Base-by-base conservation (phyloP, 306 rosid species). In the Delonix regia region DNA sequence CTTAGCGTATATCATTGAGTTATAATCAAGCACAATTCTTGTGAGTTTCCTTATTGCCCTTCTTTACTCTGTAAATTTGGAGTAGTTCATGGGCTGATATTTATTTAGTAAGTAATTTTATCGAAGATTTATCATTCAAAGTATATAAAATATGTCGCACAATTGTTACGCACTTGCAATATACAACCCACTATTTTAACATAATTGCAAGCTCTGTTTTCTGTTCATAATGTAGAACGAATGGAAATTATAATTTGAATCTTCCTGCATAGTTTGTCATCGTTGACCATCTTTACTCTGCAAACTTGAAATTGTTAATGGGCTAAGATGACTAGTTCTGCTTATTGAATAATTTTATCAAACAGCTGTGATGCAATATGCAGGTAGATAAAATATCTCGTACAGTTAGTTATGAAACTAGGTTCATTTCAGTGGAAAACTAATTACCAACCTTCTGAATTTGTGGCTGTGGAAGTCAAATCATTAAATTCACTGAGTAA, bases 221-320 rank as follows among this genome's bases (percentile, higher is more conserved):
- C 39, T 64, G 45, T 49, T 14, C 16, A 53, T 72, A 82, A 80
- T 76, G 70, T 66, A 73, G 27, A 84, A 16, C 24, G 8, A 33
- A 74, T 79, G 78, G 42, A 5, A 73, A 39, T 21, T 57, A 11
- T 59, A 21, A 57, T 52, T 22, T 30, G 6, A 38, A 63, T 24
- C 16, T 22, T 7, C 28, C 44, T 8, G 65, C 49, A 25, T 71
- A 51, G 63, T 59, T 47, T 76, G n/a, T 69, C 66, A 21, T 64
- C 77, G 21, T 69, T 56, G 36, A 75, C 59, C 33, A 0, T 11
- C 18, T 51, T 24, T 4, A 12, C 63, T 3, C 15, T 28, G 47
- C n/a, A 13, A 59, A 69, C 12, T 39, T 44, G 75, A 22, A n/a
- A 59, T 76, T 68, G 36, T 42, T 49, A 3, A 36, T 55, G 45